Base-by-base conservation (phyloP, 2,329 filamentous ascomycete genomes). In the Diplodia sapinea region DNA sequence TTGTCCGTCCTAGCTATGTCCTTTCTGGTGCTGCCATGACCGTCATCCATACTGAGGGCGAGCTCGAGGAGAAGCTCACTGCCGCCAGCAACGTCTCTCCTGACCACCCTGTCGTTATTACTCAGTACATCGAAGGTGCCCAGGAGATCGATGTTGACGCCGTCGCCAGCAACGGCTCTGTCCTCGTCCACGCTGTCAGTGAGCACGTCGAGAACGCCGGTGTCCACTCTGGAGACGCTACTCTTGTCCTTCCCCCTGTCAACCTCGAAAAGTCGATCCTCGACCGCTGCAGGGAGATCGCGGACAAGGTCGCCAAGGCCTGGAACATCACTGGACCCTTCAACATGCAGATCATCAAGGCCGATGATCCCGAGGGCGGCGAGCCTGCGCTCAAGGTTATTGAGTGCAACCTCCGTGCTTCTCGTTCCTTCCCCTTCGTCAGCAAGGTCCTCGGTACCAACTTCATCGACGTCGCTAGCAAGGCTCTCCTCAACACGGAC, bases 271-370 rank as follows among this genome's bases (percentile, higher is more conserved):
- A 90, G 73, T 82, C 81, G 68, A 91, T 90, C 72, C 91, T 97
- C 87, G 88, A 87, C 71, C 92, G 95, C 69, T 88, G 97, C 76
- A 98, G 97, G 88, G 92, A 92, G 73, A 98, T 99, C 74, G 94
- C 95, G 17, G 82, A 94, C 80, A 98, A 97, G 87, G 94, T 99
- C 64, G 95, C 95, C 72, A 91, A 95, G 82, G 95, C 95, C 57
- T 97, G 94, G 93, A 93, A 87, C 76, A 98, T 98, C 79, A 98
- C 93, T 23, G 95, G 95, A 66, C 95, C 95, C 68, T 99, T 98
- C 88, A 99, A 99, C 87, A 98, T 99, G 94, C 95, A 99, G 79
- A 96, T 99, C 81, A 98, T 99, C 87, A 96, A 96, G 84, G 93
- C 91, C 43, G 86, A 92, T 13, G 84, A 91, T 75, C 88, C 90